Conservation (phyloP, 371 early-diverging fungal genomes). For the Amoeboaphelidium protococcarum region DNA sequence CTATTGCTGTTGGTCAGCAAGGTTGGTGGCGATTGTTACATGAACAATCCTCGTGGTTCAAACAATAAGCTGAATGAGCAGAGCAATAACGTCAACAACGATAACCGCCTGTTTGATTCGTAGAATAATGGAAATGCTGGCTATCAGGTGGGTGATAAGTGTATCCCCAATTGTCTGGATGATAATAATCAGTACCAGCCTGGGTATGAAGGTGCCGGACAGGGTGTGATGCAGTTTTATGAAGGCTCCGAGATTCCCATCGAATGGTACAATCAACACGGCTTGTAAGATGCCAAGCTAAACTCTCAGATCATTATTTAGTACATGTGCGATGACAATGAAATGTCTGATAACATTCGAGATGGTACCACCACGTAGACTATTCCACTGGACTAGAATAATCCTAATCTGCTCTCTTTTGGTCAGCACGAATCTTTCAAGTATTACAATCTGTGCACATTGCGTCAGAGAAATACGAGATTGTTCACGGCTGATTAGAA, state of each 20-base stretch:
- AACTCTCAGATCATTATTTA: constrained; percentile 8
- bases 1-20: too few relatives aligned
- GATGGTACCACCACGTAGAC: constrained; percentile 8
- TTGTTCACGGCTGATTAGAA: constrained; percentile 11
- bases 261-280: constrained; percentile 6
- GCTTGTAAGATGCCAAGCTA: constrained; percentile 4
- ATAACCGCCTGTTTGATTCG: constrained; percentile 10
- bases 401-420: constrained; percentile 3
- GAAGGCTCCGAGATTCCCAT: constrained; percentile 2
- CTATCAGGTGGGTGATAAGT: constrained; percentile 5
- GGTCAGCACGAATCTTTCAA: constrained; percentile 11
- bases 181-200: neutral
- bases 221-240: constrained; percentile 3
- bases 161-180: neutral
- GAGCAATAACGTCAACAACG: constrained; percentile 7
- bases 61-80: constrained; percentile 12
- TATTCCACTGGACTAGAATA: constrained; percentile 3
- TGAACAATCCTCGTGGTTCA: constrained; percentile 12
- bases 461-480: constrained; percentile 8
- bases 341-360: constrained; percentile 4
- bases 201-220: neutral
- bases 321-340: constrained; percentile 8
- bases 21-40: constrained; percentile 5
- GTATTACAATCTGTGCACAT: constrained; percentile 7
- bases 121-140: constrained; percentile 13